Percentiles rank a stretch among this genome's conserved stretches.
Evolutionary conservation across 2,329 filamentous ascomycete species (phyloP).

Genomic region (Exserohilum turcica): DNA sequence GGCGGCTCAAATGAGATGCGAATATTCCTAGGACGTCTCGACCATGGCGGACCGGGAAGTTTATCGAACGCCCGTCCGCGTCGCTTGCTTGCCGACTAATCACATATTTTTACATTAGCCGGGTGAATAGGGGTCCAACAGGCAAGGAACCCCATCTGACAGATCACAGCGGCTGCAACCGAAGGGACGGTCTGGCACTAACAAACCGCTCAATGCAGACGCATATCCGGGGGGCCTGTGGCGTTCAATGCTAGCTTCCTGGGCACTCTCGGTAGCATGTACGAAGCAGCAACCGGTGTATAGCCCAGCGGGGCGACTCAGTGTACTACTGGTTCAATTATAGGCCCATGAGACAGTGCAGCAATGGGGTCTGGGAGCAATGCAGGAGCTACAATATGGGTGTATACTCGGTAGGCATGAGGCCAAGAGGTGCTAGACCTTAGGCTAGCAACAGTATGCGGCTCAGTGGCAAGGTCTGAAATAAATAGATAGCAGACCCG

Average conservation of each 20-base stretch:
- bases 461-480: not conserved
- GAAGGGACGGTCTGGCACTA: not conserved
- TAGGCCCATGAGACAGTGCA: conserved; percentile 1
- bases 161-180: conserved; percentile 8
- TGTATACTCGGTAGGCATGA: conserved; percentile 2
- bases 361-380: conserved; percentile 7
- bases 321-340: conserved; percentile 3
- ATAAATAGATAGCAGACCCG: conserved; percentile 14
- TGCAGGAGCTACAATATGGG: conserved; percentile 1
- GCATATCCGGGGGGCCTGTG: no score
- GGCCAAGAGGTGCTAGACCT: no score
- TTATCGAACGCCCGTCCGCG: not conserved
- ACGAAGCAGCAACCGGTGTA: not conserved
- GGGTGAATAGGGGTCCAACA: conserved; percentile 10
- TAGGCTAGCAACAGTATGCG: not conserved
- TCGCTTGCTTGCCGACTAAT: not conserved
- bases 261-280: not conserved
- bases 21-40: not conserved
- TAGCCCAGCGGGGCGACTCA: not conserved
- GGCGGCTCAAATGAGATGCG: not conserved
- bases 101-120: conserved; percentile 4
- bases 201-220: not conserved
- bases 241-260: no score
- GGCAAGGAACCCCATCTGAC: not conserved
- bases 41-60: not conserved